phyloP scores from a whole-genome alignment of 2,329 filamentous ascomycete genomes.

The Alternaria triticimaculans region DNA sequence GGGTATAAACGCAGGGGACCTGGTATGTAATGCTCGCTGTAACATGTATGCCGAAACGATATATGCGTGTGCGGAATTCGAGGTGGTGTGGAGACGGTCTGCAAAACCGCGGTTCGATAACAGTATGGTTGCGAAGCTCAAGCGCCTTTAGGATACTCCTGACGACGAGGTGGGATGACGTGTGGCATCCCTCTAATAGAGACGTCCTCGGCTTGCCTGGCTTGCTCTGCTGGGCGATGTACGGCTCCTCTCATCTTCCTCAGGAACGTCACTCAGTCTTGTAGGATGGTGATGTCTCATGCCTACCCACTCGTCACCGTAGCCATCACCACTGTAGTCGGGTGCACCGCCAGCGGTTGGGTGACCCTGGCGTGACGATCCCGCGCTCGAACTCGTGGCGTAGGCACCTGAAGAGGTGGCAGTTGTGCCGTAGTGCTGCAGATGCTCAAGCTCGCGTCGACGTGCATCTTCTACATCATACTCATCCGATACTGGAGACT shows the following conservation, averaged over 20 bases:
- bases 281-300: conserved; percentile 51
- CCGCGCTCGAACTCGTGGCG: conserved; percentile 35
- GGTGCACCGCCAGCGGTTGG: conserved; percentile 28
- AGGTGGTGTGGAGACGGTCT: not conserved
- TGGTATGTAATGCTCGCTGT: conserved; percentile 13
- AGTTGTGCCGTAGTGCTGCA: conserved; percentile 53
- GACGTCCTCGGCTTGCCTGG: conserved; percentile 38
- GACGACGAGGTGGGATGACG: not conserved
- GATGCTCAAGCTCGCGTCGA: conserved; percentile 56
- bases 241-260: conserved; percentile 49
- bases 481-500: conserved; percentile 55
- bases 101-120: not conserved
- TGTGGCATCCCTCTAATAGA: conserved; percentile 21
- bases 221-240: conserved; percentile 48
- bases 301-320: conserved; percentile 47
- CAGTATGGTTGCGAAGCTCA: not conserved
- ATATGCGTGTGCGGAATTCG: conserved; percentile 8
- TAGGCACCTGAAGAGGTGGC: conserved; percentile 38
- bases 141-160: not conserved
- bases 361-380: conserved; percentile 24
- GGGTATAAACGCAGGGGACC: conserved; percentile 8
- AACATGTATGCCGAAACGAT: conserved; percentile 10
- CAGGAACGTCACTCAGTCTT: conserved; percentile 49
- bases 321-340: conserved; percentile 48
- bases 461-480: conserved; percentile 62